Conservation (phyloP, 192 early-diverging fungal species). For the Rhizophagus clarus region DNA sequence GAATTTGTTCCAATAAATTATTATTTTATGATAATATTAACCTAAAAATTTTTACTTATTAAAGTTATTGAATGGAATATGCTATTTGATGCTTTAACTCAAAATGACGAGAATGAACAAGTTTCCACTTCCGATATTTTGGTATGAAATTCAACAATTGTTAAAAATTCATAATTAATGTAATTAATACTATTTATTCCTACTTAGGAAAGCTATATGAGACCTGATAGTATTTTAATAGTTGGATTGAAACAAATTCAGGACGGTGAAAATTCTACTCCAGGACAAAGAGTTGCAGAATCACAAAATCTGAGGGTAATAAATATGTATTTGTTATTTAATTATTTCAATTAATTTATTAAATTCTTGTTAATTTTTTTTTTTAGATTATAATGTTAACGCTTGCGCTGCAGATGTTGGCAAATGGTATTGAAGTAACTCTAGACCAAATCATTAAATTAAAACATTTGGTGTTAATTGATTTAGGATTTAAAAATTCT, state of each 20-base stretch:
- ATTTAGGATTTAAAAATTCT: conserved; percentile 55
- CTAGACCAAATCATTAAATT: conserved; percentile 48
- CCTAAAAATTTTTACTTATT: background rate
- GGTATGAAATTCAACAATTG: background rate
- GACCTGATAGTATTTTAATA: conserved; percentile 30
- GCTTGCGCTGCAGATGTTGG: conserved; percentile 60
- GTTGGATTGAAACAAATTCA: conserved; percentile 28
- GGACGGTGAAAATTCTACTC: background rate
- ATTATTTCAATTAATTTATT: background rate
- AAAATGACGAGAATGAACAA: conserved; percentile 16
- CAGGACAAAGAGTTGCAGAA: conserved; percentile 37
- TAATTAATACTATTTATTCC: background rate
- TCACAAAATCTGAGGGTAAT: conserved; percentile 42
- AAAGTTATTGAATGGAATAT: conserved; percentile 28
- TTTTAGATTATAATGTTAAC: conserved; percentile 41
- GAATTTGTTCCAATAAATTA: background rate
- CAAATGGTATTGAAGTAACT: conserved; percentile 48
- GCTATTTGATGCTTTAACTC: conserved; percentile 21
- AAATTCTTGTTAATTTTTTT: background rate
- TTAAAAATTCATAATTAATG: background rate
- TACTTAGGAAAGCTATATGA: conserved; percentile 31
- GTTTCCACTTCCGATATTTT: conserved; percentile 26
- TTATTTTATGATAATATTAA: background rate
- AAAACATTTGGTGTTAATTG: conserved; percentile 50
- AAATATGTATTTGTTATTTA: background rate